Percentiles rank a stretch among this genome's conserved stretches.
Conservation (phyloP, 352 stramenopile genomes). For the Salisapilia sapeloensis region DNA sequence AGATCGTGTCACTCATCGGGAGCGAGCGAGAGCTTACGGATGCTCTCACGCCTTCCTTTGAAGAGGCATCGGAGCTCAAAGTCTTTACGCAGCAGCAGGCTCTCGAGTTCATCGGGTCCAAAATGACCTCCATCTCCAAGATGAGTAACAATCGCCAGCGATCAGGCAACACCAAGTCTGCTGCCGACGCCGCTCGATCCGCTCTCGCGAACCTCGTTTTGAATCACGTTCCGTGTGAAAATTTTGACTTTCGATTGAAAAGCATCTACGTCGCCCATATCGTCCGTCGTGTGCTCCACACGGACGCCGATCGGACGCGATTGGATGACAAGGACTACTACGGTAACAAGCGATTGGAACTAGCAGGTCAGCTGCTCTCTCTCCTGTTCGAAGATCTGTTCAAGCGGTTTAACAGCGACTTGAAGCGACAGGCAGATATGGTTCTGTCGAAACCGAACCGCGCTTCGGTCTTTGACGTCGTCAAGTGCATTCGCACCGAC, state of each 20-base stretch:
- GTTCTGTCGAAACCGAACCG: slow-evolving; percentile 96
- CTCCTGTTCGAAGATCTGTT: slow-evolving; percentile 99
- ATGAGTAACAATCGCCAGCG: slow-evolving; percentile 19
- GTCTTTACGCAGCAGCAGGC: slow-evolving; percentile 93
- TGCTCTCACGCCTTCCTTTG: slow-evolving; percentile 88
- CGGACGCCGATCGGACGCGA: slow-evolving; percentile 72
- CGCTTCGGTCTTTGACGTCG: slow-evolving; percentile 95
- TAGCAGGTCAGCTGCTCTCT: slow-evolving; percentile 94
- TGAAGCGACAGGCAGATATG: slow-evolving; percentile 96
- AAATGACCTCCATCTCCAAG: slow-evolving; percentile 82
- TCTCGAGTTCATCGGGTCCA: slow-evolving; percentile 93
- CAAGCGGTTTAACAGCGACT: slow-evolving; percentile 97
- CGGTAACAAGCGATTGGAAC: slow-evolving; percentile 99
- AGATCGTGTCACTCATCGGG: slow-evolving; percentile 94
- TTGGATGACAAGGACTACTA: slow-evolving; percentile 99
- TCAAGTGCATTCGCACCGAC: slow-evolving; percentile 94
- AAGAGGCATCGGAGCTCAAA: slow-evolving; percentile 90
- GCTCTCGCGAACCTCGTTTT: slow-evolving; percentile 96
- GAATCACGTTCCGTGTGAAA: slow-evolving; percentile 96
- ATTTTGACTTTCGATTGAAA: slow-evolving; percentile 97
- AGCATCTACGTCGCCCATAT: slow-evolving; percentile 97
- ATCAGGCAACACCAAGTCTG: slow-evolving; percentile 15
- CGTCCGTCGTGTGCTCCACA: slow-evolving; percentile 83
- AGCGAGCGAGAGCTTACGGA: slow-evolving; percentile 90
- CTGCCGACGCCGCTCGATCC: slow-evolving; percentile 92